A percentile compares a stretch with the other conserved stretches of the same genome.
Evolutionary conservation across 2,329 filamentous ascomycete species (phyloP).

Genomic region (Microcyclospora tardicrescens): DNA sequence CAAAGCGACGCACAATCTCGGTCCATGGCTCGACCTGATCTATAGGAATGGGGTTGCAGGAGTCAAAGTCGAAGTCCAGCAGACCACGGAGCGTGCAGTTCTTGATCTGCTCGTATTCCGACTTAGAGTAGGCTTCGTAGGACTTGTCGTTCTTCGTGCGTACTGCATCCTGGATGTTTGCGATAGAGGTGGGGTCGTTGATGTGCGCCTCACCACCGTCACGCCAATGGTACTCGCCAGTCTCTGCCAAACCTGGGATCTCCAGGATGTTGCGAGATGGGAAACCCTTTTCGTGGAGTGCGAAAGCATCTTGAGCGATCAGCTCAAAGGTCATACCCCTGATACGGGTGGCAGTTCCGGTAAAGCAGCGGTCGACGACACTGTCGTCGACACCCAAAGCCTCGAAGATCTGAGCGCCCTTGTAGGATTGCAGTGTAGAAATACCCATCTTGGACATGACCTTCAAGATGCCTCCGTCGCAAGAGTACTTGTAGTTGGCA

Average conservation of each 20-base stretch:
- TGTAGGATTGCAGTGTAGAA: slow-evolving; percentile 89
- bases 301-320: slow-evolving; percentile 87
- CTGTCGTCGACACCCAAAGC: slow-evolving; percentile 84
- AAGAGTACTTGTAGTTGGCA: slow-evolving; percentile 92
- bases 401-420: slow-evolving; percentile 96
- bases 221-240: slow-evolving; percentile 96
- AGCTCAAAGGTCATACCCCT: slow-evolving; percentile 86
- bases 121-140: slow-evolving; percentile 87
- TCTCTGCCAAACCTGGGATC: slow-evolving; percentile 72
- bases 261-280: slow-evolving; percentile 65
- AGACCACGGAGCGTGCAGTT: slow-evolving; percentile 87
- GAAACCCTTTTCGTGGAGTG: slow-evolving; percentile 88
- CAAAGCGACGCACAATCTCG: slow-evolving; percentile 90
- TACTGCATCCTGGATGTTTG: slow-evolving; percentile 93
- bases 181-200: slow-evolving; percentile 88
- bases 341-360: slow-evolving; percentile 85
- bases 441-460: slow-evolving; percentile 99
- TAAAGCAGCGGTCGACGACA: slow-evolving; percentile 89
- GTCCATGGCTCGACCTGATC: slow-evolving; percentile 98
- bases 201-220: slow-evolving; percentile 91
- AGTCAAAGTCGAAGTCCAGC: slow-evolving; percentile 91
- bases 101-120: slow-evolving; percentile 94
- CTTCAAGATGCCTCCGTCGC: slow-evolving; percentile 90
- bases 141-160: slow-evolving; percentile 97
- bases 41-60: slow-evolving; percentile 71